Percentiles rank a stretch among this genome's conserved stretches.
These are phyloP conservation scores for Zoysia pacifica DNA, from an alignment of 176 grass and related monocot species.

Conservation along the genomic window DNA sequence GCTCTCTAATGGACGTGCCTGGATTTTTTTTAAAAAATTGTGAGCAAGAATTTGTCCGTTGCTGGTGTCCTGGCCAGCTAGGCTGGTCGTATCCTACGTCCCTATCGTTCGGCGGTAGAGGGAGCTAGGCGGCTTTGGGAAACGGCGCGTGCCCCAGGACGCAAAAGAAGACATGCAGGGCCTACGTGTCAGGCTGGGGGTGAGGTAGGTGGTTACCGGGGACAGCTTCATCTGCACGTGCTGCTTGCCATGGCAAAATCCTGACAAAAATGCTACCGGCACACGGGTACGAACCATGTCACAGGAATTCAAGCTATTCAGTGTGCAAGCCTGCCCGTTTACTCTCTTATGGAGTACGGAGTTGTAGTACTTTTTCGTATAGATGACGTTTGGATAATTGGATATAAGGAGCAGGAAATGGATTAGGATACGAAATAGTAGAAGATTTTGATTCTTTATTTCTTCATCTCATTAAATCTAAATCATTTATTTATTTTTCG, in stretches of 20 bases:
- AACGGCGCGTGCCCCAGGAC: conserved; percentile 9
- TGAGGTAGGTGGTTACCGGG: conserved; percentile 46
- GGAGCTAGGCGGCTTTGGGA: background rate
- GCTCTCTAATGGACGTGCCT: background rate
- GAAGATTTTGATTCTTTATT: too few relatives aligned
- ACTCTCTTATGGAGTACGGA: background rate
- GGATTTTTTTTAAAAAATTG: background rate
- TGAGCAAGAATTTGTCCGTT: background rate
- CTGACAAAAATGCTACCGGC: conserved; percentile 4
- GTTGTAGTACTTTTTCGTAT: too few relatives aligned
- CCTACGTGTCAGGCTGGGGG: conserved; percentile 27
- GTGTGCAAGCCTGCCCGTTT: background rate
- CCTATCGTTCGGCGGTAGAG: background rate
- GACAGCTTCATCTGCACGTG: conserved; percentile 56
- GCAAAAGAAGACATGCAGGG: background rate
- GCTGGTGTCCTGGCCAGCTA: background rate
- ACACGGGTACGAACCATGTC: background rate
- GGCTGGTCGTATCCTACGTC: background rate
- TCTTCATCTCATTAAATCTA: too few relatives aligned
- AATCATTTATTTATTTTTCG: too few relatives aligned
- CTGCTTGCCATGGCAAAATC: conserved; percentile 2
- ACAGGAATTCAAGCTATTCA: background rate
- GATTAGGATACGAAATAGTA: too few relatives aligned
- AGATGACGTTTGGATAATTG: too few relatives aligned
- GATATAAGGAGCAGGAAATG: too few relatives aligned